phyloP scores from a whole-genome alignment of 202 grass and related monocot species.

The Alloteropsis angusta region DNA sequence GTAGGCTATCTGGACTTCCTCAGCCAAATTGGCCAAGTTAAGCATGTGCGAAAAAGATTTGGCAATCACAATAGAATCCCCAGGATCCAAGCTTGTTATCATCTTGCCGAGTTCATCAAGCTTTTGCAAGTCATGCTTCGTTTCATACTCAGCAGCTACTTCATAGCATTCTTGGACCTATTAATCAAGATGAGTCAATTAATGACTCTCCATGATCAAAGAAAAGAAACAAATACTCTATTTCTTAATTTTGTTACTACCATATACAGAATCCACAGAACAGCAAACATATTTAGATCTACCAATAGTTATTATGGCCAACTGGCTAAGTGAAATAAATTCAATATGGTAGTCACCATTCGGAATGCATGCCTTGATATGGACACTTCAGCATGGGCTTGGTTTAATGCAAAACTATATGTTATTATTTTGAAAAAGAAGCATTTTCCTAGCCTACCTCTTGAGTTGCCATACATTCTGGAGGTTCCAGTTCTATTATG shows the following conservation, averaged over 20 bases:
- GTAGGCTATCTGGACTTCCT: slow-evolving; percentile 91
- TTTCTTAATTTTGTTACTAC: not conserved
- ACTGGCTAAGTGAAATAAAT: not conserved
- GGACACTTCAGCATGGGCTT: not conserved
- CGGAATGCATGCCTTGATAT: not conserved
- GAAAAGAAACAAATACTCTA: not conserved
- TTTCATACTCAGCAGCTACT: slow-evolving; percentile 78
- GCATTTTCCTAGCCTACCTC: not conserved
- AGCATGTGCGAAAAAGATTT: slow-evolving; percentile 97
- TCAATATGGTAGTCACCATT: not conserved
- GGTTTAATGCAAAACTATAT: not conserved
- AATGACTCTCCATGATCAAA: not conserved
- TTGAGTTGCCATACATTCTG: not conserved
- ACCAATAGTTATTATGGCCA: not conserved
- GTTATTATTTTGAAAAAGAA: not conserved
- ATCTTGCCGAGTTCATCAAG: slow-evolving; percentile 80
- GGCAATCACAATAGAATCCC: slow-evolving; percentile 73
- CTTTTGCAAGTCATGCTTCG: slow-evolving; percentile 50
- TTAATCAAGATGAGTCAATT: not conserved
- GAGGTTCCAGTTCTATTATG: not conserved
- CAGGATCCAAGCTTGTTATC: slow-evolving; percentile 77
- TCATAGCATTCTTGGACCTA: slow-evolving; percentile 99
- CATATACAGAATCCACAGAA: not conserved
- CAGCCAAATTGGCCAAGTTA: slow-evolving; percentile 95
- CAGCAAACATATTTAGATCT: not conserved